Conservation (phyloP, 305 asterid species). For the Fraxinus albicans region DNA sequence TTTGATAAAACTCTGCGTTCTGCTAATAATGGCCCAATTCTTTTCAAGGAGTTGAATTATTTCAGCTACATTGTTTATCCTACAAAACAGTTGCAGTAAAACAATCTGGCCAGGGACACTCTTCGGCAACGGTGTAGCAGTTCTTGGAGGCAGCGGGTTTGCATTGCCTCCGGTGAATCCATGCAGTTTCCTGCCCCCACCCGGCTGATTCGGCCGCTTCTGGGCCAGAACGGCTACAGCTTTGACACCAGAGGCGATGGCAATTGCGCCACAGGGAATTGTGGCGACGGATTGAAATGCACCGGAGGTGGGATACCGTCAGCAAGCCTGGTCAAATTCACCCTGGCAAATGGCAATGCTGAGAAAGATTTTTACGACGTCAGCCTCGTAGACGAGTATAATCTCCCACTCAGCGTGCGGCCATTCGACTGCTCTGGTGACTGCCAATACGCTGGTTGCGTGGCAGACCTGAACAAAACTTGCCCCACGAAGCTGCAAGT, state of each 20-base stretch:
- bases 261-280: slow-evolving; percentile 57
- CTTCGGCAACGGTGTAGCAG: slow-evolving; percentile 45
- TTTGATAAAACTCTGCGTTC: not conserved
- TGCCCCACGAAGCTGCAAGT: slow-evolving; percentile 63
- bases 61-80: slow-evolving; percentile 50
- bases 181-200: slow-evolving; percentile 50
- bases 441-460: slow-evolving; percentile 65
- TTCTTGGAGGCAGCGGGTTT: slow-evolving; percentile 57
- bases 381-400: slow-evolving; percentile 84
- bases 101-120: slow-evolving; percentile 75
- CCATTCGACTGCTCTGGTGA: slow-evolving; percentile 58
- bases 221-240: slow-evolving; percentile 61
- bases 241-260: slow-evolving; percentile 52
- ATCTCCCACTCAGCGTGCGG: slow-evolving; percentile 56
- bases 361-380: slow-evolving; percentile 75
- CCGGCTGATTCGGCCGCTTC: slow-evolving; percentile 71
- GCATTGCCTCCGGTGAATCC: slow-evolving; percentile 49
- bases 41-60: slow-evolving; percentile 33
- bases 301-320: slow-evolving; percentile 60
- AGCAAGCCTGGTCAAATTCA: slow-evolving; percentile 61
- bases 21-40: slow-evolving; percentile 16
- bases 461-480: slow-evolving; percentile 47
- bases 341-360: slow-evolving; percentile 49
- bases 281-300: slow-evolving; percentile 48
- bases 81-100: slow-evolving; percentile 56